These are phyloP conservation scores for Penicillium sclerotigenum DNA, from an alignment of 2,329 filamentous ascomycete genomes.

Conservation along the genomic window DNA sequence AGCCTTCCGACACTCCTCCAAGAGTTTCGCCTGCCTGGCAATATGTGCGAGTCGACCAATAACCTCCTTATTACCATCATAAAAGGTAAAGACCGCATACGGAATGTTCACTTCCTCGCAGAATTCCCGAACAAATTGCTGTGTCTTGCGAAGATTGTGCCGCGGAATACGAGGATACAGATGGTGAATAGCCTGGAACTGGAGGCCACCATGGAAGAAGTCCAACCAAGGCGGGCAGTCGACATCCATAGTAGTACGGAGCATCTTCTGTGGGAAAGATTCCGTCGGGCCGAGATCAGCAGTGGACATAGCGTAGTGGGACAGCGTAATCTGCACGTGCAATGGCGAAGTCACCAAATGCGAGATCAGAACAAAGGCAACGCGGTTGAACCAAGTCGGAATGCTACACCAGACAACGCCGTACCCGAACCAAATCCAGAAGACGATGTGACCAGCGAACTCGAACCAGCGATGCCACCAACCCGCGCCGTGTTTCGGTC, in stretches of 20 bases:
- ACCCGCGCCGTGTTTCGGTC: conserved; percentile 69
- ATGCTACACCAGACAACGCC: conserved; percentile 67
- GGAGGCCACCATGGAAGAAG: conserved; percentile 80
- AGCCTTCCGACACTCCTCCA: conserved; percentile 64
- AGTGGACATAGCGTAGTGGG: conserved; percentile 89
- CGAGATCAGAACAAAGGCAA: conserved; percentile 72
- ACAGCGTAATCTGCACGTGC: conserved; percentile 86
- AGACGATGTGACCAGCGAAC: conserved; percentile 68
- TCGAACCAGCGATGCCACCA: conserved; percentile 80
- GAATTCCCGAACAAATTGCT: conserved; percentile 72
- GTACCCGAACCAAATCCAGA: conserved; percentile 84
- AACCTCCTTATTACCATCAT: conserved; percentile 72
- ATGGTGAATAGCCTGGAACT: conserved; percentile 85
- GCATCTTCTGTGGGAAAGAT: conserved; percentile 82
- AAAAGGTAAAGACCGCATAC: conserved; percentile 80
- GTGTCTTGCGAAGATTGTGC: conserved; percentile 72
- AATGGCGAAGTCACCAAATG: conserved; percentile 76
- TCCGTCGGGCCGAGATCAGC: conserved; percentile 75
- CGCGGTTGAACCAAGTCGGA: conserved; percentile 62
- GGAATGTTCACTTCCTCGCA: conserved; percentile 76
- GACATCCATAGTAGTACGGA: conserved; percentile 88
- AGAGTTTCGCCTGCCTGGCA: conserved; percentile 67
- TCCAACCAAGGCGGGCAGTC: conserved; percentile 83
- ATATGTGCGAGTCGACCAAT: conserved; percentile 71
- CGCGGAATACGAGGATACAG: conserved; percentile 76